phyloP scores from a whole-genome alignment of 1,284 basidiomycete genomes.

The Abortiporus biennis region DNA sequence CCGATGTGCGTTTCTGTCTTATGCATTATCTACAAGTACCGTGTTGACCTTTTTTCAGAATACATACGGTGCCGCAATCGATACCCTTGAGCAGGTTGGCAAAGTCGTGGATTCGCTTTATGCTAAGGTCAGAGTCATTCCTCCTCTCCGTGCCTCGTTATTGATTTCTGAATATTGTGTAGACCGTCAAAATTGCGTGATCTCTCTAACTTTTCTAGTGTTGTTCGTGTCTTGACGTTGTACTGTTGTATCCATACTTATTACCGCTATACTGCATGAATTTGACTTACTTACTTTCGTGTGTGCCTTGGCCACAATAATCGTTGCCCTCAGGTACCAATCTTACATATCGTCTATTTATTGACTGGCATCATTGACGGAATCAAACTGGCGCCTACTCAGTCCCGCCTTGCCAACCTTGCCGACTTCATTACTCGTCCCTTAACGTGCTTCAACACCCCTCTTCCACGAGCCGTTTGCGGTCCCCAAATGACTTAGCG shows the following conservation, averaged over 20 bases:
- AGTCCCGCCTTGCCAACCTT: no score
- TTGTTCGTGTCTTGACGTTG: background rate
- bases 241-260: background rate
- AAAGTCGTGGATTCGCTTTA: conserved; percentile 92
- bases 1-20: conserved; percentile 54
- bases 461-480: no score
- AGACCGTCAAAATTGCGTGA: conserved; percentile 46
- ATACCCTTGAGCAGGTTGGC: conserved; percentile 85
- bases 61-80: conserved; percentile 82
- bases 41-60: conserved; percentile 41
- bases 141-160: conserved; percentile 3
- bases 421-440: no score
- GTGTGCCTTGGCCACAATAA: no score
- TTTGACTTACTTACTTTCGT: no score
- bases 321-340: no score
- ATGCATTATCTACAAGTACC: background rate
- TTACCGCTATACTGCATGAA: background rate
- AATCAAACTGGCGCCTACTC: no score
- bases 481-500: no score
- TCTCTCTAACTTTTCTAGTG: background rate
- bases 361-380: no score
- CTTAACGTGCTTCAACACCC: no score
- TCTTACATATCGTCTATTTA: no score
- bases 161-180: conserved; percentile 5
- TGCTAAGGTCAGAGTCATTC: conserved; percentile 59